These are phyloP conservation scores for Psilocybe azurescens DNA, from an alignment of 768 basidiomycete genomes.

Conservation along the genomic window DNA sequence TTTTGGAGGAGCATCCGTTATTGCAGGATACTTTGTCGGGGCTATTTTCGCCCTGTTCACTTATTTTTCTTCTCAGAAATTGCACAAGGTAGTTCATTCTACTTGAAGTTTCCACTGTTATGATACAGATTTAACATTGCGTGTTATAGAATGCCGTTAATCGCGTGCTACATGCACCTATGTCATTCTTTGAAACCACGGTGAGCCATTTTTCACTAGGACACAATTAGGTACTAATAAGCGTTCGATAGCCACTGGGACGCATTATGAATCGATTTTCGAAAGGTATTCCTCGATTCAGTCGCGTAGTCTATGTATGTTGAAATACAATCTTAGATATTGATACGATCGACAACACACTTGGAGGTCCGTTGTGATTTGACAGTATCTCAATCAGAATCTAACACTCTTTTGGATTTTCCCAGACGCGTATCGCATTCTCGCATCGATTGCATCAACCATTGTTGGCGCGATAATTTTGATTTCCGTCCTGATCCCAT, in stretches of 20 bases:
- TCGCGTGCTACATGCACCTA: slow-evolving; percentile 81
- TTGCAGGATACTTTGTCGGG: slow-evolving; percentile 71
- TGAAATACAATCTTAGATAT: slow-evolving; percentile 50
- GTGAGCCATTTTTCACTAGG: slow-evolving; percentile 37
- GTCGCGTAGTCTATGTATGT: not conserved
- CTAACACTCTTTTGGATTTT: not conserved
- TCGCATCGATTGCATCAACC: slow-evolving; percentile 59
- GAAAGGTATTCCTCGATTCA: slow-evolving; percentile 51
- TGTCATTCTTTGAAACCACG: slow-evolving; percentile 89
- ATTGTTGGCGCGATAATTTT: slow-evolving; percentile 79
- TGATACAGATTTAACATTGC: not conserved
- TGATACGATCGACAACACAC: slow-evolving; percentile 77
- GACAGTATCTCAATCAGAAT: not conserved
- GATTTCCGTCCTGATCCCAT: slow-evolving; percentile 76
- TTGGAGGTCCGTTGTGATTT: slow-evolving; percentile 45
- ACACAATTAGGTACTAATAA: not conserved
- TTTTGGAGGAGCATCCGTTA: slow-evolving; percentile 71
- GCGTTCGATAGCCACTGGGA: slow-evolving; percentile 62
- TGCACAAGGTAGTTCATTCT: slow-evolving; percentile 55
- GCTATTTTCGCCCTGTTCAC: slow-evolving; percentile 66
- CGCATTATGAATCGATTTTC: slow-evolving; percentile 90
- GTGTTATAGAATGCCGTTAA: slow-evolving; percentile 54
- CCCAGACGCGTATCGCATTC: slow-evolving; percentile 71
- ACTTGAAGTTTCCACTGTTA: not conserved
- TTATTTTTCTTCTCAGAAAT: slow-evolving; percentile 72